Percentiles rank a stretch among this genome's conserved stretches.
These are phyloP conservation scores for Solanum bukasovii DNA, from an alignment of 257 asterid species.

Conservation along the genomic window DNA sequence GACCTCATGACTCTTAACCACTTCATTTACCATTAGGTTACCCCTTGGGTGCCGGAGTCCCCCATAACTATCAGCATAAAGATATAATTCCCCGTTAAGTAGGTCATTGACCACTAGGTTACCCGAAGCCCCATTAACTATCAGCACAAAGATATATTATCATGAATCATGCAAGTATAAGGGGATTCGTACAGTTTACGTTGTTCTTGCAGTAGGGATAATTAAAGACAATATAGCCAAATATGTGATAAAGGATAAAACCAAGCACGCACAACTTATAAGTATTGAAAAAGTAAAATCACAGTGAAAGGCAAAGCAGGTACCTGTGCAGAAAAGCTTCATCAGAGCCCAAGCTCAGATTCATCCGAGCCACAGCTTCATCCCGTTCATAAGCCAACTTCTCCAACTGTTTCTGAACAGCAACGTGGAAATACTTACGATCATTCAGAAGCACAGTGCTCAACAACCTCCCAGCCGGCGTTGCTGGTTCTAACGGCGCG, in stretches of 20 bases:
- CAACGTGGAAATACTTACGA: conserved; percentile 30
- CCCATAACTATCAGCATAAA: too few species aligned
- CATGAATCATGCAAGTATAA: neutral
- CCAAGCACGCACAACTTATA: neutral
- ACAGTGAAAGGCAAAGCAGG: neutral
- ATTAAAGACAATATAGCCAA: neutral
- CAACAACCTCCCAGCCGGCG: conserved; percentile 56
- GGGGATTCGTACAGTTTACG: neutral
- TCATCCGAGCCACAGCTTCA: conserved; percentile 47
- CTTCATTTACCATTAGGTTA: too few species aligned
- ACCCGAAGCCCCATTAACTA: neutral
- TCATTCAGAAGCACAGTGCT: conserved; percentile 51
- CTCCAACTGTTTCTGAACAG: conserved; percentile 47
- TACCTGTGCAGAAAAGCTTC: conserved; percentile 82
- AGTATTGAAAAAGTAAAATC: neutral
- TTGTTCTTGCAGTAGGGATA: neutral
- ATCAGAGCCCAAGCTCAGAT: conserved; percentile 50
- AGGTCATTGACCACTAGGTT: neutral
- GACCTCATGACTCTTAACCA: too few species aligned
- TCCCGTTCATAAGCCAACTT: conserved; percentile 39
- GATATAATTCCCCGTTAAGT: neutral
- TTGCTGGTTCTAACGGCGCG: conserved; percentile 67
- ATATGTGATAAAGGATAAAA: neutral
- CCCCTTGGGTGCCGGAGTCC: neutral
- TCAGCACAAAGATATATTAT: neutral